Evolutionary conservation across 2,329 filamentous ascomycete species (phyloP).

Genomic region (Penicillium sumatraense): DNA sequence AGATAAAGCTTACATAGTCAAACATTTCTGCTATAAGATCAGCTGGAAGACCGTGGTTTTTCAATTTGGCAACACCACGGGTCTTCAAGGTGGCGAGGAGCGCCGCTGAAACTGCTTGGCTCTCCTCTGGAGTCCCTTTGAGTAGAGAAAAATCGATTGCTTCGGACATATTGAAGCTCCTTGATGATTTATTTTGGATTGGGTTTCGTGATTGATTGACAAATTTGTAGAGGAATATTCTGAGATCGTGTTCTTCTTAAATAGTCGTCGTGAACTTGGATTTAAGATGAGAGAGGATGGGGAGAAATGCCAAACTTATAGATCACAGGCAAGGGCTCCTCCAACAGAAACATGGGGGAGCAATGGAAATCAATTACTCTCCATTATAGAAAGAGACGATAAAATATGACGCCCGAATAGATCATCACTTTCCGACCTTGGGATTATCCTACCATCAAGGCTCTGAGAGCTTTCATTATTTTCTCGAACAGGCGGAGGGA

Average conservation of each 20-base stretch:
- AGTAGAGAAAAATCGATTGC: constrained; percentile 20
- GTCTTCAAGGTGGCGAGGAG: constrained; percentile 21
- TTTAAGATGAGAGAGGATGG: neutral
- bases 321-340: neutral
- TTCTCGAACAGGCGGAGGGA: neutral
- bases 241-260: neutral
- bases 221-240: neutral
- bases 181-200: neutral
- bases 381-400: neutral
- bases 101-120: constrained; percentile 7
- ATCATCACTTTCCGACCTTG: constrained; percentile 2
- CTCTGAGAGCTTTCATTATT: neutral
- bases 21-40: constrained; percentile 17
- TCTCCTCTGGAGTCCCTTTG: constrained; percentile 18
- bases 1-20: constrained; percentile 11
- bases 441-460: no score
- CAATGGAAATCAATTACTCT: no score
- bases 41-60: constrained; percentile 24
- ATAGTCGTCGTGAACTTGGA: neutral
- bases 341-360: neutral
- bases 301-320: neutral
- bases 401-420: neutral
- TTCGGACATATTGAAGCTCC: constrained; percentile 10
- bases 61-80: constrained; percentile 20
- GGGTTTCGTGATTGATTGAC: neutral